Evolutionary conservation across 179 eudicot species (phyloP).

Genomic region (Silene coronaria): DNA sequence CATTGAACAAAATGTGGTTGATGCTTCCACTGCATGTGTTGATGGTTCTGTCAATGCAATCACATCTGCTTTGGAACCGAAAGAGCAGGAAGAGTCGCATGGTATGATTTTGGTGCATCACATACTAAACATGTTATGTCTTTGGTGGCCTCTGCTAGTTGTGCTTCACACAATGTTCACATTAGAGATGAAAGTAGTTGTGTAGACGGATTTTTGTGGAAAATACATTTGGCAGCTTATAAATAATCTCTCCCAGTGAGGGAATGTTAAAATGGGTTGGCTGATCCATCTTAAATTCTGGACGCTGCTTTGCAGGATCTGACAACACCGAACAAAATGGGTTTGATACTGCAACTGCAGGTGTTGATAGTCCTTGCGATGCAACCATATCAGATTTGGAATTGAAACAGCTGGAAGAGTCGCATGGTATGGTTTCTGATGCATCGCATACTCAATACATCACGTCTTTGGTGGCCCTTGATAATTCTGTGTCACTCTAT

Average conservation of each 20-base stretch:
- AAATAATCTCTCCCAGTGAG: background rate
- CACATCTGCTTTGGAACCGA: background rate
- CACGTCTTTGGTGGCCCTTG: background rate
- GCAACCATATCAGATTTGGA: background rate
- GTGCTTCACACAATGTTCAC: background rate
- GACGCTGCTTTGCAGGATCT: slow-evolving; percentile 7
- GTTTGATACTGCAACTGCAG: background rate
- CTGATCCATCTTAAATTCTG: background rate
- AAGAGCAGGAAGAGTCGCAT: slow-evolving; percentile 1
- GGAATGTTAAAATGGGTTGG: background rate
- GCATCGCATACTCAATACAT: background rate
- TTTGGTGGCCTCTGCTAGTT: background rate
- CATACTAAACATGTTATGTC: background rate
- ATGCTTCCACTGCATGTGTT: background rate
- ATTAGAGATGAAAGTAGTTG: background rate
- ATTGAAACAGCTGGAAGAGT: background rate
- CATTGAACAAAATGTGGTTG: background rate
- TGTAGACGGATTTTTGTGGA: background rate
- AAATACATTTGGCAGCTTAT: background rate
- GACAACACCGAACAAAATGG: slow-evolving; percentile 9
- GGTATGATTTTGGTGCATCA: slow-evolving; percentile 8
- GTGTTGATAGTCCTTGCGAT: background rate
- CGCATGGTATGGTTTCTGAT: slow-evolving; percentile 6
- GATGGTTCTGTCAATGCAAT: background rate
- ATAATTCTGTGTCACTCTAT: background rate